phyloP scores from a whole-genome alignment of 179 eudicot genomes.

The Camellia oleifera region DNA sequence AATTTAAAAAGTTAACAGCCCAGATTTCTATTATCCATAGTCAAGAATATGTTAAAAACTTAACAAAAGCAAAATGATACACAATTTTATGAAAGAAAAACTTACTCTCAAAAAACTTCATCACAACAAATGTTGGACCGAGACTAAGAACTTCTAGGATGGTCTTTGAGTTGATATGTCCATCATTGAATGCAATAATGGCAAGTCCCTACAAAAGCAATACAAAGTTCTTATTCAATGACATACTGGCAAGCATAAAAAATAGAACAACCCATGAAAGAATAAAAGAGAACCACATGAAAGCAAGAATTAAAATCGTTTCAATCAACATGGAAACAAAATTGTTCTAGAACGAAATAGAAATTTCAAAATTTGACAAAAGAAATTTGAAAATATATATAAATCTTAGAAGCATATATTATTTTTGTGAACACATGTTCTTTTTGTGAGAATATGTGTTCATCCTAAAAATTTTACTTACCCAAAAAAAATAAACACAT shows the following conservation, averaged over 20 bases:
- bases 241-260: conserved; percentile 1
- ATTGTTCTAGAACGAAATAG: too few species aligned
- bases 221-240: background rate
- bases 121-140: conserved; percentile 93
- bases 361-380: too few species aligned
- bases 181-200: conserved; percentile 73
- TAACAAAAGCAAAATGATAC: background rate
- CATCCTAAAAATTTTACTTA: too few species aligned
- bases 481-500: too few species aligned
- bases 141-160: conserved; percentile 82
- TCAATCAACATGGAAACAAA: too few species aligned
- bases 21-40: background rate
- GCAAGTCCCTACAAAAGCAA: conserved; percentile 62
- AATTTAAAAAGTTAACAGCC: background rate
- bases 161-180: conserved; percentile 41
- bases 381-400: too few species aligned
- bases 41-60: background rate
- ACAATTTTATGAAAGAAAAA: conserved; percentile 9
- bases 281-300: background rate
- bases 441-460: too few species aligned
- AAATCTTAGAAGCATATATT: too few species aligned
- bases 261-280: background rate
- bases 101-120: conserved; percentile 90
- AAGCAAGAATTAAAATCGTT: too few species aligned
- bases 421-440: too few species aligned